Conservation (phyloP, 75 land plant species). For the Selaginella tamariscina region DNA sequence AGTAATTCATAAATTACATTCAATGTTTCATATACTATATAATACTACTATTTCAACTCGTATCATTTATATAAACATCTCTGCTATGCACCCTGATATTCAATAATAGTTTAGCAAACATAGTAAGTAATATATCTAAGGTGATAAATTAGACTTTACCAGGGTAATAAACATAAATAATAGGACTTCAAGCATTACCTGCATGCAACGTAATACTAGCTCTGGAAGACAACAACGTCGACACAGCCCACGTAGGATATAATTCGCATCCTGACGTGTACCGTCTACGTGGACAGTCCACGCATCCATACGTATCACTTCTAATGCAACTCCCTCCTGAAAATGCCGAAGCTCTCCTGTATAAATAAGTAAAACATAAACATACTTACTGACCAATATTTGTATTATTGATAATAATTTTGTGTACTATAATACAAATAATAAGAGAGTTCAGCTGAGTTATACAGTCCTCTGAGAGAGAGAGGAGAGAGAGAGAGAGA, state of each 20-base stretch:
- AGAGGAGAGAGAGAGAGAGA: too few species aligned
- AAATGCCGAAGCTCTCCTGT: slow-evolving; percentile 78
- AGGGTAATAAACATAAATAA: neutral
- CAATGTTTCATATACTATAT: neutral
- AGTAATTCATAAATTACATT: neutral
- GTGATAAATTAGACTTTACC: neutral
- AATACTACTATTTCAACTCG: neutral
- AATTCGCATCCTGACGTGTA: neutral
- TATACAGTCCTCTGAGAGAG: too few species aligned
- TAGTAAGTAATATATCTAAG: neutral
- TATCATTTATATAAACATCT: neutral
- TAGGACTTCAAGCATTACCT: neutral
- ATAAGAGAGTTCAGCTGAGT: too few species aligned
- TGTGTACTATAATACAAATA: slow-evolving; percentile 1
- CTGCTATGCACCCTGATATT: neutral
- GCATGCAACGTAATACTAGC: slow-evolving; percentile 5
- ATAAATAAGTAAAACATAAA: neutral
- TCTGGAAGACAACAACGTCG: slow-evolving; percentile 10
- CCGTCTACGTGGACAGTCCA: slow-evolving; percentile 60
- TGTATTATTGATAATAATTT: neutral
- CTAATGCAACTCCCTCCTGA: slow-evolving; percentile 70
- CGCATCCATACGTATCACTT: slow-evolving; percentile 86
- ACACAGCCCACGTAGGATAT: neutral
- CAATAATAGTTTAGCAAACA: neutral
- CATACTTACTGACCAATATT: slow-evolving; percentile 2